These are phyloP conservation scores for Candida germanica DNA, from an alignment of 805 yeast genomes.

Conservation along the genomic window DNA sequence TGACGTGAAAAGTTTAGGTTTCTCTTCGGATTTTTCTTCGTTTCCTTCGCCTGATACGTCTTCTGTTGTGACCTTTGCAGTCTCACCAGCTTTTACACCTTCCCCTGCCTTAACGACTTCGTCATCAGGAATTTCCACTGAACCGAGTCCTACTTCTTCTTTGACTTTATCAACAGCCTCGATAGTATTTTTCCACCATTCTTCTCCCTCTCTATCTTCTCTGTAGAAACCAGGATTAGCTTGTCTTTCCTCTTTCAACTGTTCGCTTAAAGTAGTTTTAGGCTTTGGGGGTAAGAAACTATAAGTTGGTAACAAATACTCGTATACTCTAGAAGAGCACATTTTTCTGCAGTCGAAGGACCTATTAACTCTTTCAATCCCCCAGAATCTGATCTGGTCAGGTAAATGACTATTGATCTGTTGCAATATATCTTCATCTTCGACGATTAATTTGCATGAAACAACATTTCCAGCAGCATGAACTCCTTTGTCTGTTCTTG, in stretches of 20 bases:
- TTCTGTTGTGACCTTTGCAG: constrained; percentile 3
- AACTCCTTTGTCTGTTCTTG: constrained; percentile 92
- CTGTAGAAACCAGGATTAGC: constrained; percentile 59
- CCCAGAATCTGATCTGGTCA: constrained; percentile 89
- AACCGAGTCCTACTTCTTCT: constrained; percentile 5
- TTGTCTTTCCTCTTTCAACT: constrained; percentile 50
- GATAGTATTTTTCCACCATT: constrained; percentile 64
- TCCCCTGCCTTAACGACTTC: constrained; percentile 9
- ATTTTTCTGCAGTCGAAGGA: constrained; percentile 91
- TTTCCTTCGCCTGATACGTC: constrained; percentile 1
- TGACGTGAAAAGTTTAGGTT: constrained; percentile 23
- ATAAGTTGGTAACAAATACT: constrained; percentile 89
- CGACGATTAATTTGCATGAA: constrained; percentile 78
- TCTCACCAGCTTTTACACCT: constrained; percentile 3
- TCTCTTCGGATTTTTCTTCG: background rate
- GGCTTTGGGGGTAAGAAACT: constrained; percentile 91
- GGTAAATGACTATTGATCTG: constrained; percentile 78
- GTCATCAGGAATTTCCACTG: background rate
- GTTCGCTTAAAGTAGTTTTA: constrained; percentile 57
- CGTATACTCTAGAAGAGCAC: constrained; percentile 95
- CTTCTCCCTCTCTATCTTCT: constrained; percentile 64
- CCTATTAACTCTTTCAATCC: constrained; percentile 81
- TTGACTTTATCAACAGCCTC: constrained; percentile 10
- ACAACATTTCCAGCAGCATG: constrained; percentile 96
- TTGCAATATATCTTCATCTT: constrained; percentile 68